Base-by-base conservation (phyloP, 768 basidiomycete genomes). In the Pisolithus microcarpus region DNA sequence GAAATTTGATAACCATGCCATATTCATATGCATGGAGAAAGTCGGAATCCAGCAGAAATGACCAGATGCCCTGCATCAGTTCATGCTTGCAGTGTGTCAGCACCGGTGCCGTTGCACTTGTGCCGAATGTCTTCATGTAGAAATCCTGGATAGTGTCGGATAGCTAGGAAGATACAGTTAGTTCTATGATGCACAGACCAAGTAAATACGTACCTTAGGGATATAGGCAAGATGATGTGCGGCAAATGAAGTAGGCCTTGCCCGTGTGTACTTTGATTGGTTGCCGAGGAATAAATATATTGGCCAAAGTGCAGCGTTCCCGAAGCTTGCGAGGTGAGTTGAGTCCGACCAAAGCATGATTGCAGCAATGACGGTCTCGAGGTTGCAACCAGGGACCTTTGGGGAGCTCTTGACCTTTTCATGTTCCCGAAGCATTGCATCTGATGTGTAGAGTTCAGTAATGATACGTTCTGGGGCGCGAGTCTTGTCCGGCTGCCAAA, bases 281-380 rank as follows among this genome's bases (percentile, higher is more conserved):
- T 61, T 61, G 0, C 55, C 49, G 9, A 56, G 49, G 28, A 28
- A 56, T 5, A 60, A 16, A 19, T 58, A 60, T 7, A 61, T 15
- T 1, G 58, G 58, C 59, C 58, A 61, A 5, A 61, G 31, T 0
- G 50, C 44, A 1, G 52, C 45, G 38, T 51, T 38, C 2, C 56
- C 54, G 9, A 55, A 65, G 18, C 46, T 52, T 0, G 63, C 50
- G 1, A 63, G 60, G 38, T 63, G 62, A 1, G 63, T 65, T 0
- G 46, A n/a, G 34, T 65, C 63, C 0, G 63, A 64, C 56, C 62
- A 62, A n/a, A 57, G 31, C 59, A 61, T 61, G 15, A 62, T 26
- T 3, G 52, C 40, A 1, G 55, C 53, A 13, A 64, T 48, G 7
- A 56, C 53, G 5, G 48, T 31, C 26, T 62, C 59, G 1, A 55